phyloP scores from a whole-genome alignment of 257 asterid genomes.

The Osmanthus fragrans region DNA sequence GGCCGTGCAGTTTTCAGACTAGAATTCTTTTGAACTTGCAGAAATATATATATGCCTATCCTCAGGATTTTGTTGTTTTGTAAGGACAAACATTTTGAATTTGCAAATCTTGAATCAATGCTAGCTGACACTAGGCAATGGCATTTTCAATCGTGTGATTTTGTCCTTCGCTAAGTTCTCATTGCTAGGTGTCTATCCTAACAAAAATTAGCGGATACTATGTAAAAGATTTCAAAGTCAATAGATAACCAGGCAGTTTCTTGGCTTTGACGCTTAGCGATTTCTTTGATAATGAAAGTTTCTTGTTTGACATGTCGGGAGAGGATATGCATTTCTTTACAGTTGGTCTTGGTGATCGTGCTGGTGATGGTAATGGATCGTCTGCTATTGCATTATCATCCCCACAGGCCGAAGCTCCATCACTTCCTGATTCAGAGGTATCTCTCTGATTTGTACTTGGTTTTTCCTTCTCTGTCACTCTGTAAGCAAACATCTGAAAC shows the following conservation, averaged over 20 bases:
- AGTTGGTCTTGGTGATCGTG: not conserved
- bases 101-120: too few relatives aligned
- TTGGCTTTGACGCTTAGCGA: conserved; percentile 38
- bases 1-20: too few relatives aligned
- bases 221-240: not conserved
- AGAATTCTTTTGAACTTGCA: too few relatives aligned
- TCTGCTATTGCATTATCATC: conserved; percentile 51
- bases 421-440: conserved; percentile 80
- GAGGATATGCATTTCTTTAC: conserved; percentile 33
- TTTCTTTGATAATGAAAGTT: conserved; percentile 43
- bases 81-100: too few relatives aligned
- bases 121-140: too few relatives aligned
- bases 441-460: conserved; percentile 32
- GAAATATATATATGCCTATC: too few relatives aligned
- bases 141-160: too few relatives aligned
- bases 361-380: conserved; percentile 44
- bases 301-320: conserved; percentile 43
- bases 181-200: too few relatives aligned
- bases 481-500: conserved; percentile 70
- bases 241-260: conserved; percentile 34
- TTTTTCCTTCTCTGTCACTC: conserved; percentile 71
- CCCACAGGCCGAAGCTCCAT: conserved; percentile 46
- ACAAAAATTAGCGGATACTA: too few relatives aligned
- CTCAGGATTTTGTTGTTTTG: too few relatives aligned
- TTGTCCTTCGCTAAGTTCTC: too few relatives aligned